phyloP scores from a whole-genome alignment of 2,329 filamentous ascomycete species.

The Aspergillus pseudoterreus region DNA sequence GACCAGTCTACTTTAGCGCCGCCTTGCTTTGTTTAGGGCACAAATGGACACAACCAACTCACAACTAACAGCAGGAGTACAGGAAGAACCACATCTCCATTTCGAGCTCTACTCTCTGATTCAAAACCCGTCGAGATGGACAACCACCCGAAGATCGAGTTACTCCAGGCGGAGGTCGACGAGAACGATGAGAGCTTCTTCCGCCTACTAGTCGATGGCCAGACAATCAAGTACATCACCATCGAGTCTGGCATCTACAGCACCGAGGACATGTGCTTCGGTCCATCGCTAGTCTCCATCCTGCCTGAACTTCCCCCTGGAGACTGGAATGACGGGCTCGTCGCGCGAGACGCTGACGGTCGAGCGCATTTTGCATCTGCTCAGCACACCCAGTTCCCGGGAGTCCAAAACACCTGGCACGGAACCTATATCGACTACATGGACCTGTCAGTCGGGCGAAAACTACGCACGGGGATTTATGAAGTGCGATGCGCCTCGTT shows the following conservation, averaged over 20 bases:
- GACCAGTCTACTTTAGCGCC: too few species aligned
- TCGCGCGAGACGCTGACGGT: slow-evolving; percentile 15
- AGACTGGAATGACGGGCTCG: slow-evolving; percentile 30
- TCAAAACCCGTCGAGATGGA: slow-evolving; percentile 1
- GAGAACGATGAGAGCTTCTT: slow-evolving; percentile 26
- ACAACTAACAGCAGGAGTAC: too few species aligned
- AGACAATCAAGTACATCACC: slow-evolving; percentile 27
- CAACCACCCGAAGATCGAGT: slow-evolving; percentile 15
- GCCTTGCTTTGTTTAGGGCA: too few species aligned
- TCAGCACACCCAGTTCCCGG: slow-evolving; percentile 16
- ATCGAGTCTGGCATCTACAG: slow-evolving; percentile 22
- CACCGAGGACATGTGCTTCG: slow-evolving; percentile 28
- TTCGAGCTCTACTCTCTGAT: background rate
- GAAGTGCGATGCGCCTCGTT: slow-evolving; percentile 17
- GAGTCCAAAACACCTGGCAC: slow-evolving; percentile 22
- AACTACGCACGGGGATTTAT: slow-evolving; percentile 23
- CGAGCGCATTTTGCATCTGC: slow-evolving; percentile 18
- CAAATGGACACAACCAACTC: too few species aligned
- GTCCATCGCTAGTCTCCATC: slow-evolving; percentile 20
- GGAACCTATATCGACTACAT: slow-evolving; percentile 18
- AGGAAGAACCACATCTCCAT: too few species aligned
- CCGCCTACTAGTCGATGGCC: slow-evolving; percentile 20
- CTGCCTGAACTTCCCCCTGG: slow-evolving; percentile 21
- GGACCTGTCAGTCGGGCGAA: slow-evolving; percentile 16
- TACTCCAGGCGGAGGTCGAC: slow-evolving; percentile 26